Evolutionary conservation across 345 rosid genomes (phyloP).

Genomic region (Gossypium longicalyx): DNA sequence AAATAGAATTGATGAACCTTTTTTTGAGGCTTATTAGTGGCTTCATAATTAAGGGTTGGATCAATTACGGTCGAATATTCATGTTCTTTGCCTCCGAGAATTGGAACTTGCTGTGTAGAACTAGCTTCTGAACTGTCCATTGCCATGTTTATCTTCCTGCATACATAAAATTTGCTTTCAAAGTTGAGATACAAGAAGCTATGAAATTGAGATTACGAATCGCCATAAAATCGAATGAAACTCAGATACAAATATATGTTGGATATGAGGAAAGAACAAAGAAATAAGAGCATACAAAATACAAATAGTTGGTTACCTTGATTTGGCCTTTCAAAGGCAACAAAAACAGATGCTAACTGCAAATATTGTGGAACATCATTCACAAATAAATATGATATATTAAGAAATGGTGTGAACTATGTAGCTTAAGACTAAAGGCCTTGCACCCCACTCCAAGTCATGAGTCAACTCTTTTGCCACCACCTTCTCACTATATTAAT

Average conservation of each 20-base stretch:
- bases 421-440: neutral
- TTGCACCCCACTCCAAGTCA: constrained; percentile 5
- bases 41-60: no score
- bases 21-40: neutral
- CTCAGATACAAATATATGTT: neutral
- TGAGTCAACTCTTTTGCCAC: neutral
- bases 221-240: neutral
- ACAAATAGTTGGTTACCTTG: neutral
- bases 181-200: neutral
- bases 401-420: neutral
- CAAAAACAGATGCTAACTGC: neutral
- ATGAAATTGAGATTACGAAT: neutral
- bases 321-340: neutral
- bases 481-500: neutral
- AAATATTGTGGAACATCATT: no score
- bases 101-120: neutral
- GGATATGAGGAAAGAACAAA: neutral
- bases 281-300: no score
- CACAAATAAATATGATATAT: neutral
- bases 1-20: neutral
- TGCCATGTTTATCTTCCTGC: neutral
- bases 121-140: neutral
- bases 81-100: neutral
- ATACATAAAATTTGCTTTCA: neutral
- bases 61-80: no score